Evolutionary conservation across 2,329 filamentous ascomycete species (phyloP).

Genomic region (Sarocladiaceae sp.): DNA sequence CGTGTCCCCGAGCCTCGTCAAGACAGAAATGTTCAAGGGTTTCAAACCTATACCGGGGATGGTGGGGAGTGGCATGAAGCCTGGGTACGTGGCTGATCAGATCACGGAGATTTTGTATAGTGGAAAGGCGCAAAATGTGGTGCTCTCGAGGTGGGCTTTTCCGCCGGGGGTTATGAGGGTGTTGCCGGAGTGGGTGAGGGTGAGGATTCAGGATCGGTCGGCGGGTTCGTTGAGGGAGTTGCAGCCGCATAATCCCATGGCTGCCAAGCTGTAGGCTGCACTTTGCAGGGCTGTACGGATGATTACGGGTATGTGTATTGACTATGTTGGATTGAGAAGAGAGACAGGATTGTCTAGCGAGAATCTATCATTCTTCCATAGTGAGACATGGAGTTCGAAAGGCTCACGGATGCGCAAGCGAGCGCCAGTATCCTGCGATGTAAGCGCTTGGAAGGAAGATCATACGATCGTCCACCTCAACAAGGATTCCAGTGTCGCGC

Average conservation of each 20-base stretch:
- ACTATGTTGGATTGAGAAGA: too few relatives aligned
- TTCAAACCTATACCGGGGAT: conserved; percentile 2
- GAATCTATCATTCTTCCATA: too few relatives aligned
- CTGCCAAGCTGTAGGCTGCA: conserved; percentile 8
- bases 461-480: too few relatives aligned
- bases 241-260: conserved; percentile 10
- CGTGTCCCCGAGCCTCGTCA: conserved; percentile 2
- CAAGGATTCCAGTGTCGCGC: too few relatives aligned
- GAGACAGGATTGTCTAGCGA: too few relatives aligned
- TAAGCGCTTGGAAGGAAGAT: too few relatives aligned
- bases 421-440: too few relatives aligned
- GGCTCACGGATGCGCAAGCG: too few relatives aligned
- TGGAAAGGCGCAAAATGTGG: conserved; percentile 7
- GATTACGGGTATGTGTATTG: too few relatives aligned
- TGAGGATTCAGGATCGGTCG: conserved; percentile 5
- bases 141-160: conserved; percentile 8
- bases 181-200: conserved; percentile 9
- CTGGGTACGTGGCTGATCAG: conserved; percentile 6
- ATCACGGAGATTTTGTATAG: conserved; percentile 5
- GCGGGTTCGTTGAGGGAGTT: background rate
- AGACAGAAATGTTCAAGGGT: background rate
- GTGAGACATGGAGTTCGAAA: too few relatives aligned
- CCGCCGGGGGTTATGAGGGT: conserved; percentile 6
- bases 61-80: conserved; percentile 5
- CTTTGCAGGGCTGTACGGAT: too few relatives aligned